These are phyloP conservation scores for Yamadazyma kanchanaburiensis DNA, from an alignment of 1,139 yeast genomes.

Conservation along the genomic window DNA sequence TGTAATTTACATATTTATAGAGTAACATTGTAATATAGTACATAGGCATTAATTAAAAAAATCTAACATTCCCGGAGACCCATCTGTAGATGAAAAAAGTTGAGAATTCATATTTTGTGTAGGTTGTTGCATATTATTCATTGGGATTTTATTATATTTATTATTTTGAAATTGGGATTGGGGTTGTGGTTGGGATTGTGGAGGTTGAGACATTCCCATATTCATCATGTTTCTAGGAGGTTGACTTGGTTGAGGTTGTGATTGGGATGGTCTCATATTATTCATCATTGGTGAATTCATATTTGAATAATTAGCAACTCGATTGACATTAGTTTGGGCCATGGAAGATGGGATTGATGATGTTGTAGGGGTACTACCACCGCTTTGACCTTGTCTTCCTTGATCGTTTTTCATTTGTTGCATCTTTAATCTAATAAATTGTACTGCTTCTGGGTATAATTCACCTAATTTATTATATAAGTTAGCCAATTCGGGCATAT, in stretches of 20 bases:
- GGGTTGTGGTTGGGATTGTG: slow-evolving; percentile 1
- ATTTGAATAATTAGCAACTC: background rate
- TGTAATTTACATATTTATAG: slow-evolving; percentile 3
- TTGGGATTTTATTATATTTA: background rate
- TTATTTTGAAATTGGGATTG: slow-evolving; percentile 2
- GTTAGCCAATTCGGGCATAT: slow-evolving; percentile 50
- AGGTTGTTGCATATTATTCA: slow-evolving; percentile 4
- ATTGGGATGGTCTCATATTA: slow-evolving; percentile 9
- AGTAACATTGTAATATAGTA: slow-evolving; percentile 4
- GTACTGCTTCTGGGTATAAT: slow-evolving; percentile 54
- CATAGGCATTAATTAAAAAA: slow-evolving; percentile 11
- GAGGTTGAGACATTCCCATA: slow-evolving; percentile 4
- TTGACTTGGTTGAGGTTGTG: no score
- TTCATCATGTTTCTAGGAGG: no score
- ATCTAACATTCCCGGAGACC: slow-evolving; percentile 14
- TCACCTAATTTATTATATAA: slow-evolving; percentile 48
- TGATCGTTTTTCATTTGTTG: slow-evolving; percentile 36
- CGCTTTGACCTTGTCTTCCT: slow-evolving; percentile 7
- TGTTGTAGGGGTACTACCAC: background rate
- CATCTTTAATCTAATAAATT: slow-evolving; percentile 44
- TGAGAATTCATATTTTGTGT: slow-evolving; percentile 16
- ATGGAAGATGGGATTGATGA: background rate
- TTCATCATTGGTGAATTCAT: slow-evolving; percentile 13
- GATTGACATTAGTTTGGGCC: background rate
- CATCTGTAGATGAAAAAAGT: slow-evolving; percentile 22